Conservation (phyloP, 2,329 filamentous ascomycete genomes). For the Talaromyces sp. region DNA sequence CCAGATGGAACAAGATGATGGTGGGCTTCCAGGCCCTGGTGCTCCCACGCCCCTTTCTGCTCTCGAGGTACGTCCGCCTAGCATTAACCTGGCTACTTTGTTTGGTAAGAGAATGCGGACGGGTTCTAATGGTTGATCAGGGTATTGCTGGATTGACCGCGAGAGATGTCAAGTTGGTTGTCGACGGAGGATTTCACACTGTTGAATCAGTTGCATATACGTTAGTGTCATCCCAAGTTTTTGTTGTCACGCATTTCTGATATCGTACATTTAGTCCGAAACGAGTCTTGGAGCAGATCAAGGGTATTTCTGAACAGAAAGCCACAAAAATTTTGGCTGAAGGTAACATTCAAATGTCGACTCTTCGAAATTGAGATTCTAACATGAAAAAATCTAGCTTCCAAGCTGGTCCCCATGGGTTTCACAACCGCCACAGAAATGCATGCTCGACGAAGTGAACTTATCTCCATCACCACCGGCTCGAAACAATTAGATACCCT, state of each 20-base stretch:
- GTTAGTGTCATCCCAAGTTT: conserved; percentile 36
- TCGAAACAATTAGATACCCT: conserved; percentile 96
- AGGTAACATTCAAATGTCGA: conserved; percentile 50
- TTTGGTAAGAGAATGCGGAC: conserved; percentile 1
- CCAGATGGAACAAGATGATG: conserved; percentile 71
- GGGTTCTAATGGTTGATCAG: conserved; percentile 44
- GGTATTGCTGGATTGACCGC: conserved; percentile 87
- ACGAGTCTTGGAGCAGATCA: conserved; percentile 85
- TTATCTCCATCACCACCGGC: conserved; percentile 96
- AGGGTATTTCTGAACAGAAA: conserved; percentile 96
- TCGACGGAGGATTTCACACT: conserved; percentile 91
- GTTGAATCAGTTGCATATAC: conserved; percentile 96
- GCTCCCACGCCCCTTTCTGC: conserved; percentile 86
- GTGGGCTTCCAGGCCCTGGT: conserved; percentile 72
- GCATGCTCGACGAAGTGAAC: conserved; percentile 91
- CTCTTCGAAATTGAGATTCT: background rate
- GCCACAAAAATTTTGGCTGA: conserved; percentile 86
- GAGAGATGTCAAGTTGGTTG: conserved; percentile 86
- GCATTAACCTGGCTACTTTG: background rate
- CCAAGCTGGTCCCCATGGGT: conserved; percentile 95
- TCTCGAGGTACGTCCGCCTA: conserved; percentile 64
- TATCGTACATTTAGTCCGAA: conserved; percentile 47
- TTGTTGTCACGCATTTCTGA: background rate
- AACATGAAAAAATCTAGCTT: conserved; percentile 54
- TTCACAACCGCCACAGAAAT: conserved; percentile 99